These are phyloP conservation scores for Chlamydomonas schloesseri DNA, from an alignment of 139 green algal genomes.

Conservation along the genomic window DNA sequence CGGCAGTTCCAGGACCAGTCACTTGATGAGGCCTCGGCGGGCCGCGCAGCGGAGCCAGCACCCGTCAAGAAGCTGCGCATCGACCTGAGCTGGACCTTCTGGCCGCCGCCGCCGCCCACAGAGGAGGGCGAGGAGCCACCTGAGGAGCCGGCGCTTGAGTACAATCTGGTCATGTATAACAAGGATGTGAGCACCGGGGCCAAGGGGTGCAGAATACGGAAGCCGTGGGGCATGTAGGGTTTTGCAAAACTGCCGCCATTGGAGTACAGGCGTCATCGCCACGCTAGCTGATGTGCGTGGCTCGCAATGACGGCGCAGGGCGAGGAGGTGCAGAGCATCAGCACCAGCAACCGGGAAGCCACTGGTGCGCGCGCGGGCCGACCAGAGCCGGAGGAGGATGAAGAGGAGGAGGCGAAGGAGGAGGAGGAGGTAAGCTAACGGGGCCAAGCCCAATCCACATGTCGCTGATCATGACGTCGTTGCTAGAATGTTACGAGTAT, in stretches of 20 bases:
- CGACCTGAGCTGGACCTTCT: constrained; percentile 61
- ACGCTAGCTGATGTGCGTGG: no score
- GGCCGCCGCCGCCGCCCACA: constrained; percentile 17
- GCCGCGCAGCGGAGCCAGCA: neutral
- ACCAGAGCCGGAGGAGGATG: constrained; percentile 51
- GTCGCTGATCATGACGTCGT: no score
- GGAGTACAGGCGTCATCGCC: no score
- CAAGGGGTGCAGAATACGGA: neutral
- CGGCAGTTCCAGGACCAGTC: constrained; percentile 46
- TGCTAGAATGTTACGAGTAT: no score
- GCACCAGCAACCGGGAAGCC: constrained; percentile 47
- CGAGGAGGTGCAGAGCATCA: constrained; percentile 49
- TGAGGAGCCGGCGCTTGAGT: constrained; percentile 53
- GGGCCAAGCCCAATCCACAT: no score
- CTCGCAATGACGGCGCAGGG: constrained; percentile 20
- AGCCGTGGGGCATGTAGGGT: no score
- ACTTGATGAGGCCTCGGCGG: constrained; percentile 34
- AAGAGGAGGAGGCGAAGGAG: constrained; percentile 48
- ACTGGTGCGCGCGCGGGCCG: constrained; percentile 50
- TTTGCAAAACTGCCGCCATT: no score
- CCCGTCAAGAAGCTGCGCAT: constrained; percentile 53
- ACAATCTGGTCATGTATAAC: constrained; percentile 62
- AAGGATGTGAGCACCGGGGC: constrained; percentile 40
- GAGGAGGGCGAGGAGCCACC: constrained; percentile 52
- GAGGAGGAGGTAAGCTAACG: neutral